phyloP scores from a whole-genome alignment of 2,329 filamentous ascomycete genomes.

The Alternaria ethzedia region DNA sequence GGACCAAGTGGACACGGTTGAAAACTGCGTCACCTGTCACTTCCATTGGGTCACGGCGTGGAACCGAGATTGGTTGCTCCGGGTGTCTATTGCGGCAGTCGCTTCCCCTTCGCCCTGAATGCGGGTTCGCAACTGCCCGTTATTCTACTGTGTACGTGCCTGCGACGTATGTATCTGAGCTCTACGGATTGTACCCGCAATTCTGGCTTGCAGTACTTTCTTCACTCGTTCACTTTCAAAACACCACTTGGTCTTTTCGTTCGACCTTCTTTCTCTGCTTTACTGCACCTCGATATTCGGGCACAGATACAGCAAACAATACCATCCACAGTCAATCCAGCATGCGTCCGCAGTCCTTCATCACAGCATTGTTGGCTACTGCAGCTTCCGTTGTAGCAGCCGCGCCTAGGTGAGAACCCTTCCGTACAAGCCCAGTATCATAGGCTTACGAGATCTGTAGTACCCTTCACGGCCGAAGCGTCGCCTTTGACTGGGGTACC shows the following conservation, averaged over 20 bases:
- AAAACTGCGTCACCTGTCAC: neutral
- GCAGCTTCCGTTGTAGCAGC: conserved; percentile 15
- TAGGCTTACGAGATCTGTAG: conserved; percentile 1
- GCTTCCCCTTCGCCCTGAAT: neutral
- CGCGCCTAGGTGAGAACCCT: conserved; percentile 23
- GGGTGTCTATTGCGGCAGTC: neutral
- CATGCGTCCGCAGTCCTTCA: conserved; percentile 15
- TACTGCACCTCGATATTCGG: neutral
- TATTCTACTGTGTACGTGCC: neutral
- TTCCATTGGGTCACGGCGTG: neutral
- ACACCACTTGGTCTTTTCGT: neutral
- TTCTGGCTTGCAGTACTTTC: neutral
- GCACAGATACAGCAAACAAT: neutral
- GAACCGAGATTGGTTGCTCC: neutral
- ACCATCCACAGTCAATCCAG: neutral
- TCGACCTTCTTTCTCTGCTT: neutral
- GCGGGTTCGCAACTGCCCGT: neutral
- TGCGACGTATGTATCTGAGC: neutral
- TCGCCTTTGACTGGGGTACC: conserved; percentile 50
- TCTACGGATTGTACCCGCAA: neutral
- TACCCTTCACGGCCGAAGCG: conserved; percentile 14
- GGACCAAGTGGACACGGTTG: neutral
- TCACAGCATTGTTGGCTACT: conserved; percentile 19
- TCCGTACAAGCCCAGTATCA: neutral
- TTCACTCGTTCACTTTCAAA: neutral